Conservation (phyloP, 257 asterid species). For the Solanum megistacrolobum region DNA sequence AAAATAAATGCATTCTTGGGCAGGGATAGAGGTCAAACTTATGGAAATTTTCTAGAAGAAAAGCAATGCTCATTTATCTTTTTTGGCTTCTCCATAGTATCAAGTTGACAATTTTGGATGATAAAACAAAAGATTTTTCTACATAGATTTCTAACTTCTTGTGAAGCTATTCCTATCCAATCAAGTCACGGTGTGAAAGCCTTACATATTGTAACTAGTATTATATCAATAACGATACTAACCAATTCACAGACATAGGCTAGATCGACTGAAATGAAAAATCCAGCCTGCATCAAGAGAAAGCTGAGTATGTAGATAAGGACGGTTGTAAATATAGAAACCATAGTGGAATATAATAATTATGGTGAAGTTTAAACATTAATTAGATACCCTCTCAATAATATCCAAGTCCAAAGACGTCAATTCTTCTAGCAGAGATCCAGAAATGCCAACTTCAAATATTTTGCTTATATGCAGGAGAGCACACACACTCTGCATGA, state of each 20-base stretch:
- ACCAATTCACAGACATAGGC: constrained; percentile 90
- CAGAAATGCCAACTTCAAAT: constrained; percentile 88
- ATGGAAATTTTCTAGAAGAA: not conserved
- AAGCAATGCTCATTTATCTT: not conserved
- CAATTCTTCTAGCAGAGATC: constrained; percentile 58
- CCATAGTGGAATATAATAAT: not conserved
- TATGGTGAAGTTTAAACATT: not conserved
- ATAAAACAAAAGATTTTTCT: not conserved
- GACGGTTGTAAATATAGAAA: not conserved
- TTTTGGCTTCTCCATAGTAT: not conserved
- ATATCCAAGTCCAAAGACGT: constrained; percentile 61
- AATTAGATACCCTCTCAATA: constrained; percentile 49
- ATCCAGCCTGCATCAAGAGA: constrained; percentile 50
- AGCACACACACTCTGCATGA: constrained; percentile 66
- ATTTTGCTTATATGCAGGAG: constrained; percentile 85
- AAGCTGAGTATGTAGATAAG: not conserved
- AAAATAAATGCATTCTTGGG: not conserved
- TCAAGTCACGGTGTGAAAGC: not conserved
- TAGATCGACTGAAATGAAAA: constrained; percentile 60
- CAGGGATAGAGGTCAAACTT: not conserved
- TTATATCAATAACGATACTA: not conserved
- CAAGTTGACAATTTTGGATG: not conserved
- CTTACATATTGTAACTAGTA: not conserved
- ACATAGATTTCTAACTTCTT: not conserved
- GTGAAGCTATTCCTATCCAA: not conserved